These are phyloP conservation scores for Suillus cothurnatus DNA, from an alignment of 768 basidiomycete species.

Conservation along the genomic window DNA sequence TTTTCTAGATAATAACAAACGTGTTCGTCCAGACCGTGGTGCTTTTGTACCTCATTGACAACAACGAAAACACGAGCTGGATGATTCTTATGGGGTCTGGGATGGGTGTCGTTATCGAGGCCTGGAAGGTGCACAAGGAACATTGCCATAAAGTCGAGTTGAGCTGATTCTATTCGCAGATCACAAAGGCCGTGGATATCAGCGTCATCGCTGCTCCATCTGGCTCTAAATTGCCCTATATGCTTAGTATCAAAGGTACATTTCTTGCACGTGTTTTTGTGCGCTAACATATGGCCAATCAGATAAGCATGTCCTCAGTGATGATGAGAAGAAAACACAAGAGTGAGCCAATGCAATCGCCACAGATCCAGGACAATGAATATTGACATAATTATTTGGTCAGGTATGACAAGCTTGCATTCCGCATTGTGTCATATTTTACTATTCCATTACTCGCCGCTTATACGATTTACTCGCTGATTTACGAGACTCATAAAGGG, in stretches of 20 bases:
- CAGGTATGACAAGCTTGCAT: constrained; percentile 90
- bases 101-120: constrained; percentile 81
- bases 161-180: constrained; percentile 42
- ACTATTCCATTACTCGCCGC: constrained; percentile 78
- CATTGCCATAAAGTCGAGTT: constrained; percentile 4
- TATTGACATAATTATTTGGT: constrained; percentile 11
- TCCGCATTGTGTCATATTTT: constrained; percentile 91
- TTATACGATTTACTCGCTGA: constrained; percentile 78
- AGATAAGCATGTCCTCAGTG: constrained; percentile 96
- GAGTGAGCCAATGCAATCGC: constrained; percentile 58
- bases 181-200: constrained; percentile 91
- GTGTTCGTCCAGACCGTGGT: constrained; percentile 92
- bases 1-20: constrained; percentile 76
- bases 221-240: constrained; percentile 76
- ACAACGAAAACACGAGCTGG: constrained; percentile 94
- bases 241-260: constrained; percentile 78
- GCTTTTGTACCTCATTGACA: constrained; percentile 92
- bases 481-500: constrained; percentile 84
- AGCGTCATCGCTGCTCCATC: constrained; percentile 58
- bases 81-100: constrained; percentile 95
- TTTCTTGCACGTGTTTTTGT: constrained; percentile 17
- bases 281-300: constrained; percentile 15
- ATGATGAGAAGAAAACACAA: constrained; percentile 97
- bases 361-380: constrained; percentile 22
- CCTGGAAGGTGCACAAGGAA: constrained; percentile 76